Evolutionary conservation across 768 basidiomycete species (phyloP), one percentile per base, ranked within the genome.

Genomic region (Leccinum barrowsii): DNA sequence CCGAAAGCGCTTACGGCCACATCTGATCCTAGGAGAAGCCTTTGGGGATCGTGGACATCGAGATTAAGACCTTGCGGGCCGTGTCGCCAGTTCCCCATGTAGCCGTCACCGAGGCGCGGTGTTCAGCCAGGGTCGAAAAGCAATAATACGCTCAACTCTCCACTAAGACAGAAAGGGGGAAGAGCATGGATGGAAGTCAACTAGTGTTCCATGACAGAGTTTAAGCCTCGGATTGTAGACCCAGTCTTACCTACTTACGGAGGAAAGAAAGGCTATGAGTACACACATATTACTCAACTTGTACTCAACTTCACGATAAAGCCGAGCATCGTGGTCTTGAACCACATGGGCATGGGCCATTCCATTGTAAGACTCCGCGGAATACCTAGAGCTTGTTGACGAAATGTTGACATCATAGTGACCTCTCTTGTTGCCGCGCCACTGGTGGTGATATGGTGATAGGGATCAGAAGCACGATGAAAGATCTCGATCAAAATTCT

Each of bases 1-100:
- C 55, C 30, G 51, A 15, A 12, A 44, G 5, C 19, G 42, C 34
- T 46, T 56, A 40, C 34, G 6, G 26, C 34, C 57, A 44, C 28
- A 15, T 47, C 30, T 32, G 51, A 50, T 40, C 57, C 57, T 52
- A 50, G 26, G 47, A n/a, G 21, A 54, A 26, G 35, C 26, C 32
- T 17, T 15, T 7, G 26, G 30, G 30, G 5, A 24, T 28, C 17
- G 22, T 46, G 21, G 32, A 34, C 28, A 8, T 13, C 8, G 49
- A 51, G 53, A 62, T 63, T 52, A 54, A 62, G 52, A 44, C 49
- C 52, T 55, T 48, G 42, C 34, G 47, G 28, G 17, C 17, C 24
- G 13, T 34, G 26, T 32, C 52, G 12, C 19, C 26, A 30, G 13
- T n/a, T 24, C 47, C 46, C 10, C 49, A 19, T 42, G 40, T 42